Evolutionary conservation across 352 stramenopile genomes (phyloP).

Genomic region (Paralagenidium karlingii): DNA sequence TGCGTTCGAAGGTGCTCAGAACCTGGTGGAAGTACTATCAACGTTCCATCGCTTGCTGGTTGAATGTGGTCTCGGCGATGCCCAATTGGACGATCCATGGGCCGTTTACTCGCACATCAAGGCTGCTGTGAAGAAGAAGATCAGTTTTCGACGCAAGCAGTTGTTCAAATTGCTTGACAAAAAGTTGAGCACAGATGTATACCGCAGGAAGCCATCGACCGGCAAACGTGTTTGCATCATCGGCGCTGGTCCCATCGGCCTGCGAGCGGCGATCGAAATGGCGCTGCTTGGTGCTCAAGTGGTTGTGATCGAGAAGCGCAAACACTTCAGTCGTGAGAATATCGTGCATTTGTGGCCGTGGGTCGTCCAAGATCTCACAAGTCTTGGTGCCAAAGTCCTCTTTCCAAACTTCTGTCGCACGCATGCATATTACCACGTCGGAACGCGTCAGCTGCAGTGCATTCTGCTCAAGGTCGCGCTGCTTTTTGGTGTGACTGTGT

Average conservation of each 20-base stretch:
- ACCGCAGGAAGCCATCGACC: constrained; percentile 37
- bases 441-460: constrained; percentile 73
- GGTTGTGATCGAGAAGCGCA: constrained; percentile 70
- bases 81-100: constrained; percentile 34
- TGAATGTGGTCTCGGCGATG: constrained; percentile 35
- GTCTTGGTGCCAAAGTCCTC: constrained; percentile 69
- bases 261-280: constrained; percentile 61
- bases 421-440: constrained; percentile 76
- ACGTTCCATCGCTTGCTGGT: constrained; percentile 40
- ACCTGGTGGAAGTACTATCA: constrained; percentile 35
- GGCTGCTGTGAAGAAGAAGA: constrained; percentile 30
- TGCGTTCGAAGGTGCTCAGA: constrained; percentile 45
- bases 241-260: constrained; percentile 55
- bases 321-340: constrained; percentile 70
- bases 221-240: constrained; percentile 66
- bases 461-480: constrained; percentile 76
- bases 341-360: constrained; percentile 77
- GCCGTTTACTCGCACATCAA: constrained; percentile 60
- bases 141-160: constrained; percentile 63
- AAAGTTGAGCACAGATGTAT: constrained; percentile 34
- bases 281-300: constrained; percentile 58
- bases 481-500: constrained; percentile 54
- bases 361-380: constrained; percentile 73
- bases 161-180: constrained; percentile 59
- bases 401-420: constrained; percentile 73